Evolutionary conservation across 1,139 yeast species (phyloP), one percentile per base, ranked within the genome.

Genomic region (Debaryomyces nepalensis): DNA sequence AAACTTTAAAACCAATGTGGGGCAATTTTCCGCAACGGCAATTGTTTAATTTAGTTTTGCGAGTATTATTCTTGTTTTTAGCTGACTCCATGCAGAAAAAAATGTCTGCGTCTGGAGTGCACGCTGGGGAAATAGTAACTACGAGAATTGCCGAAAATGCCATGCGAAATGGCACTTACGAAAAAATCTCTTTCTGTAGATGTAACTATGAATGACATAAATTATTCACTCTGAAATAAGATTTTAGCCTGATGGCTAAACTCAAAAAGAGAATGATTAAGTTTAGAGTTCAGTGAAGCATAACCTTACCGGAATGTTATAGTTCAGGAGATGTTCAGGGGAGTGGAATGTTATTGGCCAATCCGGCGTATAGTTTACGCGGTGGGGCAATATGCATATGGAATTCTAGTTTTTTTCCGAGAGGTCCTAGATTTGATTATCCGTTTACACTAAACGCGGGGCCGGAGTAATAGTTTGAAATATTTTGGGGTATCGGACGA

Each of bases 41-140:
- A 18, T 34, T 34, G 37, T 24, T 34, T 23, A 24, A 24, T 1
- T n/a, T 6, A 7, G 6, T 16, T 33, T 34, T 34, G 31, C 37
- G 37, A 26, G 22, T 19, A 7, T 3, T 34, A 19, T 33, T 24
- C 20, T 34, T 34, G 23, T 34, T 16, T 24, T 34, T n/a, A 10
- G 23, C 29, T 34, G 37, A 26, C 37, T 34, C 31, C 37, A 34
- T 26, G 26, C 37, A 34, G 31, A 18, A 33, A 24, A 18, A 34
- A 34, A 34, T 34, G 37, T 34, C 37, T 34, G 37, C 37, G 20
- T 34, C 32, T 29, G 29, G 21, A 14, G 26, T 24, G 12, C 22
- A 12, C 21, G 22, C 31, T 18, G 37, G 37, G 27, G 39, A 18
- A 20, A 19, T 14, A 8, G 14, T 16, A 14, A 16, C 32, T n/a